Percentiles rank a stretch among this genome's conserved stretches.
Evolutionary conservation across 768 basidiomycete species (phyloP).

Genomic region (Wakefieldia striispora): DNA sequence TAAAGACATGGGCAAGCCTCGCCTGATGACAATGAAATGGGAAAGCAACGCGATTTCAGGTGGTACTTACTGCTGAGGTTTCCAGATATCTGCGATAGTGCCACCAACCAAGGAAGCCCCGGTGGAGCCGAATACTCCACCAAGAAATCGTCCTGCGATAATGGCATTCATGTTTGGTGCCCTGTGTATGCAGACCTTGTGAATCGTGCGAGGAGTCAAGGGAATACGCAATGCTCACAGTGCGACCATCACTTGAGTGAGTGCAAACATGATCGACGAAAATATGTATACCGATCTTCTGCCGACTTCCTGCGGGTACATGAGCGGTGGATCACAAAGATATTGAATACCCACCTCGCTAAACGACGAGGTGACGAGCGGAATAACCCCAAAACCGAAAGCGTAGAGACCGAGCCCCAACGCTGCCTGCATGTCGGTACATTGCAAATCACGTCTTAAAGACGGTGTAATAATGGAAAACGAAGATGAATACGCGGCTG

Average conservation of each 20-base stretch:
- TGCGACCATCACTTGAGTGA: conserved; percentile 46
- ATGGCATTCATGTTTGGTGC: conserved; percentile 52
- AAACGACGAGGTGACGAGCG: conserved; percentile 62
- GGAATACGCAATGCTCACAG: conserved; percentile 20
- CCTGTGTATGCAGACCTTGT: conserved; percentile 15
- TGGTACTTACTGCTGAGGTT: conserved; percentile 49
- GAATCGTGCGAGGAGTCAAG: neutral
- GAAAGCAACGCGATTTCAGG: neutral
- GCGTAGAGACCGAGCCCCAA: conserved; percentile 52
- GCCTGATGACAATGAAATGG: conserved; percentile 38
- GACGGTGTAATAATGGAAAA: conserved; percentile 55
- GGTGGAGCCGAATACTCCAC: conserved; percentile 62
- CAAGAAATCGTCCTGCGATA: conserved; percentile 55
- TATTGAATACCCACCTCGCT: conserved; percentile 42
- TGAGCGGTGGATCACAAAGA: neutral
- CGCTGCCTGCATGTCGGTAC: conserved; percentile 42
- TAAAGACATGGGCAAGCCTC: conserved; percentile 72
- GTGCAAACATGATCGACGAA: conserved; percentile 47
- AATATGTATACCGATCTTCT: conserved; percentile 58
- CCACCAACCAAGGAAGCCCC: conserved; percentile 68
- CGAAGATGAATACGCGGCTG: conserved; percentile 49
- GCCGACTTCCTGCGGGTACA: conserved; percentile 52
- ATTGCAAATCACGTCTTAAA: conserved; percentile 48
- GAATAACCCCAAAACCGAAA: conserved; percentile 58
- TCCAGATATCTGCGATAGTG: conserved; percentile 70